Evolutionary conservation across 495 filamentous ascomycete species (phyloP).

Genomic region (Aspergillus cavernicola): DNA sequence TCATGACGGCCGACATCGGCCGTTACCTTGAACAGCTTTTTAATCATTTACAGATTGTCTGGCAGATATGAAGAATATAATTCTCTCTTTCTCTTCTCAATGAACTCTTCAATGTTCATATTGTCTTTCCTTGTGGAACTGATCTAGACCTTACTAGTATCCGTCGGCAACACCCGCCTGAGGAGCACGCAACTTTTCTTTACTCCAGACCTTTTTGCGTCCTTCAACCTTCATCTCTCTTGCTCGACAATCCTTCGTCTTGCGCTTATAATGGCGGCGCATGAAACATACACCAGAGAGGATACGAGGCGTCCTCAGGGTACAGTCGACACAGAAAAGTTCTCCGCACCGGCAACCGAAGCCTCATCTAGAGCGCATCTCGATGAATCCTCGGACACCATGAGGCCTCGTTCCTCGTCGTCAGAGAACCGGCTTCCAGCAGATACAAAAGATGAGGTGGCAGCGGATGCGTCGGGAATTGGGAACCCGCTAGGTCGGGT

Average conservation of each 20-base stretch:
- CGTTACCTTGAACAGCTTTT: neutral
- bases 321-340: constrained; percentile 8
- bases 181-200: neutral
- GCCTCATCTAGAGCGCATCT: constrained; percentile 3
- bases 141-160: neutral
- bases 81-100: too few species aligned
- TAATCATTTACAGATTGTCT: too few species aligned
- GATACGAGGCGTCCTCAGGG: neutral
- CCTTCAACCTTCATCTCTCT: constrained; percentile 1
- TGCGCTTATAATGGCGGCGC: constrained; percentile 9
- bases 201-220: constrained; percentile 6
- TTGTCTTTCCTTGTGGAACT: neutral
- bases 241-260: neutral
- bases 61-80: too few species aligned
- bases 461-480: constrained; percentile 19
- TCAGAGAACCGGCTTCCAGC: neutral
- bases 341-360: constrained; percentile 3
- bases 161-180: constrained; percentile 11
- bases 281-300: neutral
- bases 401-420: neutral
- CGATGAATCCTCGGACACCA: constrained; percentile 4
- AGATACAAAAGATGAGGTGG: constrained; percentile 15
- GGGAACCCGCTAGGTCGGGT: constrained; percentile 32
- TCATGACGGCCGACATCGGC: constrained; percentile 7
- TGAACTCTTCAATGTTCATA: neutral